phyloP scores from a whole-genome alignment of 768 basidiomycete genomes.

The Trametes coccinea region DNA sequence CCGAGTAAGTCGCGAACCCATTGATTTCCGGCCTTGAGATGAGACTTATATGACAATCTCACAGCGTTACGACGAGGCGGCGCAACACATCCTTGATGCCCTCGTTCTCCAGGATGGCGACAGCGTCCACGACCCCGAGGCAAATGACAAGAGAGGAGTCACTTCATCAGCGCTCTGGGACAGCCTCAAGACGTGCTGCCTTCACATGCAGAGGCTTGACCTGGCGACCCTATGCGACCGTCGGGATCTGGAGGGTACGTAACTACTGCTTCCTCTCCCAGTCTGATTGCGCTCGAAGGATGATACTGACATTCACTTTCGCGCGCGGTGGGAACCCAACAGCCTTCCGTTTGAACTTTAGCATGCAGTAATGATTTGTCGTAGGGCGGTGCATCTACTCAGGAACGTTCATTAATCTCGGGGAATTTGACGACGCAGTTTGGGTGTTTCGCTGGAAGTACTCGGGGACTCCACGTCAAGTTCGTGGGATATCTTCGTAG shows the following conservation, averaged over 20 bases:
- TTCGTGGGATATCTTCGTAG: neutral
- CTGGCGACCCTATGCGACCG: conserved; percentile 71
- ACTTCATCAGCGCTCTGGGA: conserved; percentile 85
- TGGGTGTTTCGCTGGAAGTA: too few species aligned
- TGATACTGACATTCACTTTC: neutral
- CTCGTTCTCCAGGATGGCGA: conserved; percentile 88
- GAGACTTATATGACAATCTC: neutral
- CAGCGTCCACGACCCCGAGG: conserved; percentile 50
- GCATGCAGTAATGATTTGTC: conserved; percentile 12
- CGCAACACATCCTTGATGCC: conserved; percentile 85
- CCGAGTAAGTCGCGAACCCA: conserved; percentile 47
- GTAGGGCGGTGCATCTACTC: neutral
- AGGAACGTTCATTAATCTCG: neutral
- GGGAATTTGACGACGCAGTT: neutral
- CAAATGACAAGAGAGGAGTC: conserved; percentile 61
- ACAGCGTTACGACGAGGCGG: conserved; percentile 85
- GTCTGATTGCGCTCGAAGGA: neutral
- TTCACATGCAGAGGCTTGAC: conserved; percentile 79
- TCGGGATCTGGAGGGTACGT: conserved; percentile 66
- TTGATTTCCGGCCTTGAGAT: neutral
- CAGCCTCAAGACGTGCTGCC: conserved; percentile 77
- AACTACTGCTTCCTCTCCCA: neutral
- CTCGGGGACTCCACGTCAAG: neutral
- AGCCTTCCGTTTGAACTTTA: conserved; percentile 27
- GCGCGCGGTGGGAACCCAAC: neutral